These are phyloP conservation scores for Kurtzmaniella quercitrusa DNA, from an alignment of 1,139 yeast species.

Conservation along the genomic window DNA sequence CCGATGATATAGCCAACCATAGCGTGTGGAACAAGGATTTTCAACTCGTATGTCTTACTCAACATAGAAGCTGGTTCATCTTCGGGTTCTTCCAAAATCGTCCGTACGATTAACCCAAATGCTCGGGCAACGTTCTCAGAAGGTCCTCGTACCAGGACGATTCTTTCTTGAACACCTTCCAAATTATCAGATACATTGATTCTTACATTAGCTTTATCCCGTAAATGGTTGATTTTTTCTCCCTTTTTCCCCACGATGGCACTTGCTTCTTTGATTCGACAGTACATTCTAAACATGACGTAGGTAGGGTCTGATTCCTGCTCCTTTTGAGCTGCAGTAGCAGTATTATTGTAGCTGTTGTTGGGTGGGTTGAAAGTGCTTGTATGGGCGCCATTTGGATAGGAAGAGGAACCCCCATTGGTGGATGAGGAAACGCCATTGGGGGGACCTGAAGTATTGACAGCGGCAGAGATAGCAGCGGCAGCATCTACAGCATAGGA, in stretches of 20 bases:
- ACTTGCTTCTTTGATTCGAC: constrained; percentile 76
- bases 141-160: constrained; percentile 70
- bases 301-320: constrained; percentile 52
- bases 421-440: background rate
- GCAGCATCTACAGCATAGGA: constrained; percentile 1
- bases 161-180: constrained; percentile 71
- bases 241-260: constrained; percentile 77
- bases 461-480: constrained; percentile 1
- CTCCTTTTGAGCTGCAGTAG: constrained; percentile 20
- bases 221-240: constrained; percentile 60
- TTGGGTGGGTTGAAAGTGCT: background rate
- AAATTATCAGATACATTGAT: constrained; percentile 77
- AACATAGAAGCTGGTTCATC: constrained; percentile 56
- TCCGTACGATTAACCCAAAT: constrained; percentile 68
- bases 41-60: constrained; percentile 53
- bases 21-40: constrained; percentile 72
- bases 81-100: constrained; percentile 64
- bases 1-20: constrained; percentile 84
- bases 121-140: constrained; percentile 82
- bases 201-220: constrained; percentile 62
- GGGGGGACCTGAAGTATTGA: background rate
- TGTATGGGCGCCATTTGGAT: background rate
- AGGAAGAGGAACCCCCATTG: background rate
- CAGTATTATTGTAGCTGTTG: background rate
- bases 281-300: constrained; percentile 67